Base-by-base conservation (phyloP, 164 flowering plant species). In the Santalum album region DNA sequence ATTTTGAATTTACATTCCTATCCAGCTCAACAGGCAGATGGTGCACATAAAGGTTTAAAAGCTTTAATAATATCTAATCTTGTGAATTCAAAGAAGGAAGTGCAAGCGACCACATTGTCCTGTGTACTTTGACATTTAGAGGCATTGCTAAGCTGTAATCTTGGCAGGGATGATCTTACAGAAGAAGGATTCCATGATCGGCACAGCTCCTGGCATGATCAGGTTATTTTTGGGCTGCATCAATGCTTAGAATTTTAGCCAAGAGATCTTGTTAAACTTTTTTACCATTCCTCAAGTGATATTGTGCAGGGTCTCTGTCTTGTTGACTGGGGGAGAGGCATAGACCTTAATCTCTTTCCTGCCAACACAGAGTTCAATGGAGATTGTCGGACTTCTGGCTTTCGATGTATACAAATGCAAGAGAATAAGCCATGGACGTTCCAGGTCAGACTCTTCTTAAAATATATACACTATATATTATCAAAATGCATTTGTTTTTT, bases 271-370 rank as follows among this genome's bases (percentile, higher is more conserved):
- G 12, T 38, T 57, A 1, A 29, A 29, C 4, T 3, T 29, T 29
- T 59, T 50, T 35, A 24, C 25, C 19, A 9, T 15, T 34, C 19
- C 25, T 53, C 17, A 45, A 52, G 16, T 6, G 51, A 53, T 38
- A 12, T 56, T 6, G 16, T 71, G 69, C 79, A 94, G 99, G 99
- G 99, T 42, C 97, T 90, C 62, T 90, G 96, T 74, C 92, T 94
- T 49, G 87, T 90, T 42, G 99, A 94, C 71, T 94, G 97, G 97
- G 99, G 99, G 20, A 85, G 82, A 57, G 96, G 95, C 56, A 86
- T 94, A 64, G 96, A 94, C 59, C 63, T 78, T 35, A 74, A 60
- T 44, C 87, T 87, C 38, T 90, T 87, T 65, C 87, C 89, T 25
- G 79, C 75, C 26, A 67, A 67, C 20, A 74, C 67, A 35, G 71